Conservation (phyloP, 2,329 filamentous ascomycete genomes). For the Fusarium phyllophilum region DNA sequence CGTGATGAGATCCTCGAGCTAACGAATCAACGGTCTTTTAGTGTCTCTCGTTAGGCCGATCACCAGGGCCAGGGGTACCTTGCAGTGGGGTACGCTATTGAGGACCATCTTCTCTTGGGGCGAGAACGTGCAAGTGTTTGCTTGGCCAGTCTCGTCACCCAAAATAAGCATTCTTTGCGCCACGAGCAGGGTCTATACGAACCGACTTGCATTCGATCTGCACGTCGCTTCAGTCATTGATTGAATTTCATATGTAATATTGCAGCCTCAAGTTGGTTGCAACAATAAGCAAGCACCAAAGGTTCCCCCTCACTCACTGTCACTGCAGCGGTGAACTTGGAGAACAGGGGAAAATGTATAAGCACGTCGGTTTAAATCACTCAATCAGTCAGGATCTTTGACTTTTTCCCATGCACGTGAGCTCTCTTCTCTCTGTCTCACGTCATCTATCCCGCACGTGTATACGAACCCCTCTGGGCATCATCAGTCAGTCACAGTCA, state of each 20-base stretch:
- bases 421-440: constrained; percentile 2
- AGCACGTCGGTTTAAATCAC: constrained; percentile 5
- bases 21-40: constrained; percentile 16
- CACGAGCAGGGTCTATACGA: constrained; percentile 30
- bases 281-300: constrained; percentile 12
- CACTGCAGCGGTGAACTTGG: background rate
- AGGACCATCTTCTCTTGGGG: background rate
- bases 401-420: background rate
- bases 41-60: constrained; percentile 7
- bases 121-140: constrained; percentile 25
- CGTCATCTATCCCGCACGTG: constrained; percentile 1
- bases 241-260: background rate
- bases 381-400: background rate
- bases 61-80: constrained; percentile 1
- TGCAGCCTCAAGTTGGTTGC: constrained; percentile 4
- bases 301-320: background rate
- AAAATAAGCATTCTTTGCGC: constrained; percentile 23
- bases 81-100: background rate
- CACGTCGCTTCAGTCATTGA: background rate
- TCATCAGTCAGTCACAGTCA: background rate
- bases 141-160: constrained; percentile 22
- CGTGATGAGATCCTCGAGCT: constrained; percentile 5
- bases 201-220: constrained; percentile 27
- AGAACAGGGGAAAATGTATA: background rate
- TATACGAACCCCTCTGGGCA: background rate